Evolutionary conservation across 306 rosid genomes (phyloP).

Genomic region (Lotus japonicus): DNA sequence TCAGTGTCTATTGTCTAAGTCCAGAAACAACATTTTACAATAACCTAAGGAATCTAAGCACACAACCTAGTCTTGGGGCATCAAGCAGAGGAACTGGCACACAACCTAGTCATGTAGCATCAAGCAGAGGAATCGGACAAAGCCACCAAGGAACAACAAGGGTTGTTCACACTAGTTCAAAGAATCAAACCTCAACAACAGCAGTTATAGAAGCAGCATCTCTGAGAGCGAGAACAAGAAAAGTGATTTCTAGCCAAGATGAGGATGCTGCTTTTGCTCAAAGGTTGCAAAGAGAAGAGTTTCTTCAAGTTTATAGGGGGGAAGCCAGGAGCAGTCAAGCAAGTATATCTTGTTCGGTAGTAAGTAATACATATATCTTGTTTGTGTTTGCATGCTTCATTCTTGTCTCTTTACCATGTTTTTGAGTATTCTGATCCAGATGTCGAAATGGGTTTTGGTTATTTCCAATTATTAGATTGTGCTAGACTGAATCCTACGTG

Average conservation of each 20-base stretch:
- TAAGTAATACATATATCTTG: no score
- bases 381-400: no score
- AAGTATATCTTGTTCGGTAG: no score
- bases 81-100: slow-evolving; percentile 32
- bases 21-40: slow-evolving; percentile 40
- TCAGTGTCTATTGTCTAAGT: slow-evolving; percentile 11
- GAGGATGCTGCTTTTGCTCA: slow-evolving; percentile 84
- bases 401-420: no score
- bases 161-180: slow-evolving; percentile 5
- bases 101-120: no score
- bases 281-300: slow-evolving; percentile 88
- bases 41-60: slow-evolving; percentile 32
- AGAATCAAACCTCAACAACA: slow-evolving; percentile 11
- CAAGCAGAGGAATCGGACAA: no score
- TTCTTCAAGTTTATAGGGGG: slow-evolving; percentile 59
- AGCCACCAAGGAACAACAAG: slow-evolving; percentile 5
- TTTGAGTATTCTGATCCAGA: no score
- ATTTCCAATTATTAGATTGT: no score
- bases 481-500: no score
- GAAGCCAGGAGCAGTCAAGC: slow-evolving; percentile 28
- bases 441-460: no score
- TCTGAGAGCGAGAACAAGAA: slow-evolving; percentile 29
- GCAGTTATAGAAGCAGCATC: not conserved
- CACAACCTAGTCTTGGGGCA: not conserved
- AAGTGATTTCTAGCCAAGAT: slow-evolving; percentile 52